A percentile compares a stretch with the other conserved stretches of the same genome.
phyloP scores from a whole-genome alignment of 345 rosid genomes.

The Bruguiera sexangula region DNA sequence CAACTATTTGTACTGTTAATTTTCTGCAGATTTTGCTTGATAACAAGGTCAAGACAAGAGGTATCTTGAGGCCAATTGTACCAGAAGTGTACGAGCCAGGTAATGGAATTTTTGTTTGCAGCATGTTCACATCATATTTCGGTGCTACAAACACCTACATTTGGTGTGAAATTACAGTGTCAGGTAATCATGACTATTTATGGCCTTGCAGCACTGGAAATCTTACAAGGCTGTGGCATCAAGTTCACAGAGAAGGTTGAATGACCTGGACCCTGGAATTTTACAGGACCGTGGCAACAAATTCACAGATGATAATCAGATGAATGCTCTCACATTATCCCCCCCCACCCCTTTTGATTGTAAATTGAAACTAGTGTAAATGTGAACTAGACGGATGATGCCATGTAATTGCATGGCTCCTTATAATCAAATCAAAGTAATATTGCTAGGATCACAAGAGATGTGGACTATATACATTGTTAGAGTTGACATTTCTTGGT shows the following conservation, averaged over 20 bases:
- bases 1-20: constrained; percentile 10
- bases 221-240: constrained; percentile 70
- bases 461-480: too few relatives aligned
- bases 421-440: too few relatives aligned
- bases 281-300: too few relatives aligned
- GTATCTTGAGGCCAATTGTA: constrained; percentile 73
- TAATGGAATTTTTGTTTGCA: constrained; percentile 15
- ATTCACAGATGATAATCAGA: too few relatives aligned
- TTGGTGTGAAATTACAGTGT: not conserved
- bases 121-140: not conserved
- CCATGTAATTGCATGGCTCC: too few relatives aligned
- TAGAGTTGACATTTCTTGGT: too few relatives aligned
- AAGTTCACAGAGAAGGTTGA: constrained; percentile 61
- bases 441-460: too few relatives aligned
- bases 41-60: constrained; percentile 74
- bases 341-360: too few relatives aligned
- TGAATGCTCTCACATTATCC: too few relatives aligned
- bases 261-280: constrained; percentile 13
- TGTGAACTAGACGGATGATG: too few relatives aligned
- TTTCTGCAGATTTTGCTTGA: constrained; percentile 60
- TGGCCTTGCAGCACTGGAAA: constrained; percentile 65
- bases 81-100: constrained; percentile 91
- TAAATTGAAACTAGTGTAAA: too few relatives aligned
- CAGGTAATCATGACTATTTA: not conserved
- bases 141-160: not conserved